phyloP scores from a whole-genome alignment of 257 asterid genomes.

The Datura wrightii region DNA sequence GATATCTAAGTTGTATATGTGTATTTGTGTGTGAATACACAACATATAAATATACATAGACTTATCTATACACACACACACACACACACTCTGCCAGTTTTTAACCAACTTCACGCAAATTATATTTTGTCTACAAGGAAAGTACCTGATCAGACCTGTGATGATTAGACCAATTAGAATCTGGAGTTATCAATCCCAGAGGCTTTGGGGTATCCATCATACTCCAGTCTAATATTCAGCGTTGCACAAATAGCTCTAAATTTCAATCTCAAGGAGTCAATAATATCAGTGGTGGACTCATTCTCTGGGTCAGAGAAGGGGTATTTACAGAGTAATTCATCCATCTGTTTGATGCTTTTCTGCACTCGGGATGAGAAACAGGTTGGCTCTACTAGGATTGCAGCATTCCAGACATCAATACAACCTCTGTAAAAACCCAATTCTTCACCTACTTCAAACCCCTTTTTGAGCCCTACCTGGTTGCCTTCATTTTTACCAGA shows the following conservation, averaged over 20 bases:
- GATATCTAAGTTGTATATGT: no score
- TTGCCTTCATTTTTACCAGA: slow-evolving; percentile 61
- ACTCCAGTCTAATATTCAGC: slow-evolving; percentile 59
- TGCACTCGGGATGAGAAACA: slow-evolving; percentile 57
- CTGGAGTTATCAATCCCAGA: slow-evolving; percentile 32
- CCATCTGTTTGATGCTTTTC: slow-evolving; percentile 65
- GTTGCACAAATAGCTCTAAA: slow-evolving; percentile 67
- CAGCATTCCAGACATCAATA: slow-evolving; percentile 63
- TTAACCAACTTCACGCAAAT: not conserved
- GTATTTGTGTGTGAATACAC: no score
- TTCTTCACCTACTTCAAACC: slow-evolving; percentile 67
- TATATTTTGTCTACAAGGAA: not conserved
- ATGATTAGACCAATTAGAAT: slow-evolving; percentile 24
- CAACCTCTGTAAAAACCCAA: slow-evolving; percentile 78
- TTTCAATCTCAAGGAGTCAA: slow-evolving; percentile 66
- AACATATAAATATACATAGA: no score
- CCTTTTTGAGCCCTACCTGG: slow-evolving; percentile 61
- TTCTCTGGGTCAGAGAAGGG: slow-evolving; percentile 67
- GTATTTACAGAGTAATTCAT: slow-evolving; percentile 53
- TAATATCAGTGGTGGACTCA: slow-evolving; percentile 56
- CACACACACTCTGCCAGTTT: not conserved
- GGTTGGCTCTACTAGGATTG: slow-evolving; percentile 56
- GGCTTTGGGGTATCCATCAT: slow-evolving; percentile 46
- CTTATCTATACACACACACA: no score
- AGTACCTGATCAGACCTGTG: not conserved